Conservation (phyloP, 2,329 filamentous ascomycete genomes). For the Phaeophleospora eucalypticola region DNA sequence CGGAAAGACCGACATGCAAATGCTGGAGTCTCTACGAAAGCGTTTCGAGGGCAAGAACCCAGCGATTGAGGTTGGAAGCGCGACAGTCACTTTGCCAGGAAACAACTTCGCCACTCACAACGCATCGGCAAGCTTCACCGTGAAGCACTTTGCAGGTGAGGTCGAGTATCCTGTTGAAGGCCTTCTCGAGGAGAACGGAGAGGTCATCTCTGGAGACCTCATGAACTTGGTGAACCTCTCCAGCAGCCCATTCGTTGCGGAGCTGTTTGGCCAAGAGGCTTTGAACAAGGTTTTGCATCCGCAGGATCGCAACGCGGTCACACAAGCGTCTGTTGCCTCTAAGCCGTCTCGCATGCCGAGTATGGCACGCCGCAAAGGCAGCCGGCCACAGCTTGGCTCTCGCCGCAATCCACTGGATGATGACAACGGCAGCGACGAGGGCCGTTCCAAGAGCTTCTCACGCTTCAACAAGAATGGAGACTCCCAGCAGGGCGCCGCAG, state of each 20-base stretch:
- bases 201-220: constrained; percentile 90
- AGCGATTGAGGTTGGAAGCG: constrained; percentile 73
- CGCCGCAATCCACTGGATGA: constrained; percentile 38
- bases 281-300: constrained; percentile 91
- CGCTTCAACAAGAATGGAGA: constrained; percentile 38
- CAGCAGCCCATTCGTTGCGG: constrained; percentile 81
- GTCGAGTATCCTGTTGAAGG: constrained; percentile 88
- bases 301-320: constrained; percentile 80
- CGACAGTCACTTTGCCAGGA: constrained; percentile 73
- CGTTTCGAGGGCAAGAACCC: constrained; percentile 93
- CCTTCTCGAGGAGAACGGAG: constrained; percentile 90
- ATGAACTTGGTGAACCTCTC: constrained; percentile 89
- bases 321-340: constrained; percentile 94
- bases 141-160: constrained; percentile 94
- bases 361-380: constrained; percentile 76
- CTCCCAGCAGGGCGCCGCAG: constrained; percentile 79
- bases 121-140: constrained; percentile 73
- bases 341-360: constrained; percentile 90
- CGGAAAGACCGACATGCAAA: constrained; percentile 80
- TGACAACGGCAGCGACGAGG: constrained; percentile 42
- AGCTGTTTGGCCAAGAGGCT: constrained; percentile 93
- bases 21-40: constrained; percentile 85
- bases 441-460: constrained; percentile 32
- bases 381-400: constrained; percentile 46
- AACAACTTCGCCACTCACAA: constrained; percentile 89